These are phyloP conservation scores for Phytomonas francai DNA, from an alignment of 208 protist species.

Conservation along the genomic window DNA sequence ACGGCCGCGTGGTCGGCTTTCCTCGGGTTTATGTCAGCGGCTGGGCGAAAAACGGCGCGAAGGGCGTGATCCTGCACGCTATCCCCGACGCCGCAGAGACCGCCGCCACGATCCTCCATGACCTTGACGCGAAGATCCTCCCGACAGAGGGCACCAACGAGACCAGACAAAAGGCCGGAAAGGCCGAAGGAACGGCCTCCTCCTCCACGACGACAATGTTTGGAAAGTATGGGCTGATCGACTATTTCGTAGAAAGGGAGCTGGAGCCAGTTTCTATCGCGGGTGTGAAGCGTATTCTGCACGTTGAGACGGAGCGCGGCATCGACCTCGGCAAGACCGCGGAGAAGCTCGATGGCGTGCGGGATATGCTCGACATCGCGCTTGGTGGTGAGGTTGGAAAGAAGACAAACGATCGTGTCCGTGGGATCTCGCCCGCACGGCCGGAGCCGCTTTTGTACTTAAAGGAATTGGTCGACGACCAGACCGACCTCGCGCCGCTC, in stretches of 20 bases:
- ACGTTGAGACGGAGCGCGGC: conserved; percentile 76
- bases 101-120: conserved; percentile 42
- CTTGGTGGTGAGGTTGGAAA: conserved; percentile 70
- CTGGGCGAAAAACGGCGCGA: conserved; percentile 89
- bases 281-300: conserved; percentile 72
- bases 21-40: conserved; percentile 85
- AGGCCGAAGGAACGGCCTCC: not conserved
- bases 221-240: conserved; percentile 83
- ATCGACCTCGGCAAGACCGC: conserved; percentile 76
- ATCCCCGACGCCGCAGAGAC: conserved; percentile 78
- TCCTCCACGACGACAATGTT: conserved; percentile 25
- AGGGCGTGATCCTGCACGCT: conserved; percentile 83
- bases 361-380: conserved; percentile 79
- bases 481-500: conserved; percentile 70
- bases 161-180: not conserved
- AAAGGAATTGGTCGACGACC: conserved; percentile 82
- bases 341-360: conserved; percentile 72
- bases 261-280: conserved; percentile 72
- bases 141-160: conserved; percentile 25
- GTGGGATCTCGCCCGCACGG: conserved; percentile 46
- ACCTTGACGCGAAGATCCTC: conserved; percentile 39
- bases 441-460: conserved; percentile 74
- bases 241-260: conserved; percentile 73
- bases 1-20: conserved; percentile 57
- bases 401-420: conserved; percentile 57